phyloP scores from a whole-genome alignment of 768 basidiomycete species.

The Collybiopsis luxurians region DNA sequence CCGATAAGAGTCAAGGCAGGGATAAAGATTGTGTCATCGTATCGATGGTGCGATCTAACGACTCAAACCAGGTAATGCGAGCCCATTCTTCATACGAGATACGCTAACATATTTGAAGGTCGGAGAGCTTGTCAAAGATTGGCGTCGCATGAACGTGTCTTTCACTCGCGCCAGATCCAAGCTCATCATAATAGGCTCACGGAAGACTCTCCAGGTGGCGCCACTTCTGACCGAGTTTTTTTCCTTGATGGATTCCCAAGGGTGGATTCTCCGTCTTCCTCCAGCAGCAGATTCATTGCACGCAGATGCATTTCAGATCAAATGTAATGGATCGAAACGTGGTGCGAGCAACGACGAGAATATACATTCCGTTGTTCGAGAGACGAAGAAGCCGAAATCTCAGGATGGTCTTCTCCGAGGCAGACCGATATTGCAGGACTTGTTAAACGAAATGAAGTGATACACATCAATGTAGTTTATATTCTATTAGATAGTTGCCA shows the following conservation, averaged over 20 bases:
- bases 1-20: conserved; percentile 90
- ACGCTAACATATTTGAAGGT: conserved; percentile 45
- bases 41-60: conserved; percentile 89
- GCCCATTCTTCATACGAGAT: background rate
- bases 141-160: conserved; percentile 95
- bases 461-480: background rate
- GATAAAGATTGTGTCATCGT: conserved; percentile 96
- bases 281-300: conserved; percentile 54
- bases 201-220: conserved; percentile 64
- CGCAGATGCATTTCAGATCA: conserved; percentile 18
- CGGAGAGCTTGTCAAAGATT: conserved; percentile 92
- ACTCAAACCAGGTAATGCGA: conserved; percentile 58
- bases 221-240: conserved; percentile 75
- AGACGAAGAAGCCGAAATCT: conserved; percentile 8
- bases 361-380: conserved; percentile 5
- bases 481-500: too few species aligned
- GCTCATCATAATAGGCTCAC: conserved; percentile 87
- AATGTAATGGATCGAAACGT: background rate
- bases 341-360: background rate
- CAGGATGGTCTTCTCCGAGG: conserved; percentile 46
- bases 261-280: conserved; percentile 70
- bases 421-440: conserved; percentile 59
- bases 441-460: conserved; percentile 41
- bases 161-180: conserved; percentile 93
- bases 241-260: conserved; percentile 61